Evolutionary conservation across 2,329 filamentous ascomycete genomes (phyloP).

Genomic region (Colletotrichum sublineola): DNA sequence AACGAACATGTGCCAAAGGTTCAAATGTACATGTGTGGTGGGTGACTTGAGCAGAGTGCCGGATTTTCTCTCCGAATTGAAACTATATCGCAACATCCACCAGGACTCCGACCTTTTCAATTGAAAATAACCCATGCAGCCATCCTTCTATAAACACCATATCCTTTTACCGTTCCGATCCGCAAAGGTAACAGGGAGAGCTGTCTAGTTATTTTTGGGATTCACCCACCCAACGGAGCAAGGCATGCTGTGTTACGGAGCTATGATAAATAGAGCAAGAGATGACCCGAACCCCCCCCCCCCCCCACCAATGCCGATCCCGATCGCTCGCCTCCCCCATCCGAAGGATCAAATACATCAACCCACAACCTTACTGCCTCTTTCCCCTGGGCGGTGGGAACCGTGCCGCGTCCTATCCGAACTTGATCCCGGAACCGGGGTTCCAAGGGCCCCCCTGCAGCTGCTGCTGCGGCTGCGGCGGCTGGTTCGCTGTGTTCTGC

Average conservation of each 20-base stretch:
- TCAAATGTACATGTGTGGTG: no score
- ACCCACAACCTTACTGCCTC: background rate
- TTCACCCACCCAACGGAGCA: background rate
- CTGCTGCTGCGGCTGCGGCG: slow-evolving; percentile 46
- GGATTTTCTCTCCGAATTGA: no score
- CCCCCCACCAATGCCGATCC: slow-evolving; percentile 27
- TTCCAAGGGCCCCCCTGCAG: slow-evolving; percentile 67
- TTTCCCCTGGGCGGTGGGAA: slow-evolving; percentile 25
- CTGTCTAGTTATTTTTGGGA: background rate
- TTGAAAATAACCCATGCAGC: no score
- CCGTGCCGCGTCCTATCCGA: slow-evolving; percentile 54
- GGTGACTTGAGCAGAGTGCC: no score
- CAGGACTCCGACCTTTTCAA: no score
- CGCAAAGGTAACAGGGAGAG: no score
- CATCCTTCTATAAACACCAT: background rate
- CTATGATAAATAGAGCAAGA: slow-evolving; percentile 31
- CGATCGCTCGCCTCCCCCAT: background rate
- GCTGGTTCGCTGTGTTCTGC: slow-evolving; percentile 35
- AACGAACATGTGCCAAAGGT: no score
- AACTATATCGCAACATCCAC: no score
- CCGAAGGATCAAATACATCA: background rate
- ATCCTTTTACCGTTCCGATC: background rate
- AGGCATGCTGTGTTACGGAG: slow-evolving; percentile 2
- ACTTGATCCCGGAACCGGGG: slow-evolving; percentile 69
- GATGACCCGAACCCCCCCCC: background rate